phyloP scores from a whole-genome alignment of 768 basidiomycete genomes.

The Leccinellum luteum region DNA sequence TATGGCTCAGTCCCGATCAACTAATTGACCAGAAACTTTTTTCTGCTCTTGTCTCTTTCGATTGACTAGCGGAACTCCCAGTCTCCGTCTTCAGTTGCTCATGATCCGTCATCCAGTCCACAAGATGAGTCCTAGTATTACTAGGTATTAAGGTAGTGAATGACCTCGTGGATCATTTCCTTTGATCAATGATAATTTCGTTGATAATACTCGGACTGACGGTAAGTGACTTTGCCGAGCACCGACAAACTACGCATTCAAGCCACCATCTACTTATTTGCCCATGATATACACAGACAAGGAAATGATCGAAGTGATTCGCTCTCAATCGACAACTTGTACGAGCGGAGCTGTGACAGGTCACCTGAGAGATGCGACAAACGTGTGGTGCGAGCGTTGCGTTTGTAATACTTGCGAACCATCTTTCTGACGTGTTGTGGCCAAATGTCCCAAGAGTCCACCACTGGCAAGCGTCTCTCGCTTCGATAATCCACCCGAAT shows the following conservation, averaged over 20 bases:
- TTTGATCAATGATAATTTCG: constrained; percentile 18
- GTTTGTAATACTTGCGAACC: constrained; percentile 7
- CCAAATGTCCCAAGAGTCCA: neutral
- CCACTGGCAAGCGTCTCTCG: neutral
- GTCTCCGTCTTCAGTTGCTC: constrained; percentile 18
- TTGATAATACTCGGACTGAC: constrained; percentile 12
- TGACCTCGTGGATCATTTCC: constrained; percentile 27
- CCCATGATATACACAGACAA: constrained; percentile 5
- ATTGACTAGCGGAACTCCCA: constrained; percentile 13
- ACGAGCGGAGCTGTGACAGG: constrained; percentile 8
- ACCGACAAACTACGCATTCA: constrained; percentile 11
- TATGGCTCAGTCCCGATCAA: constrained; percentile 13
- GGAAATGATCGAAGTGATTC: constrained; percentile 11
- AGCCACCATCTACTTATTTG: constrained; percentile 17
- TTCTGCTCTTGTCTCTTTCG: constrained; percentile 4
- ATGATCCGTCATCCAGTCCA: constrained; percentile 13
- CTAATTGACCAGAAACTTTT: constrained; percentile 20
- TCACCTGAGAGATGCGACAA: constrained; percentile 11
- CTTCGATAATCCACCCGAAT: neutral
- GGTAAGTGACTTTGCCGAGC: constrained; percentile 19
- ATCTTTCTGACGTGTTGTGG: constrained; percentile 12
- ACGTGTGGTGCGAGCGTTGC: constrained; percentile 16
- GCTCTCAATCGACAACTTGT: neutral
- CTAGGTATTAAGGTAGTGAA: constrained; percentile 14
- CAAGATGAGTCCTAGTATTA: constrained; percentile 9